Conservation (phyloP, 2,329 filamentous ascomycete genomes). For the Fusarium sp. region DNA sequence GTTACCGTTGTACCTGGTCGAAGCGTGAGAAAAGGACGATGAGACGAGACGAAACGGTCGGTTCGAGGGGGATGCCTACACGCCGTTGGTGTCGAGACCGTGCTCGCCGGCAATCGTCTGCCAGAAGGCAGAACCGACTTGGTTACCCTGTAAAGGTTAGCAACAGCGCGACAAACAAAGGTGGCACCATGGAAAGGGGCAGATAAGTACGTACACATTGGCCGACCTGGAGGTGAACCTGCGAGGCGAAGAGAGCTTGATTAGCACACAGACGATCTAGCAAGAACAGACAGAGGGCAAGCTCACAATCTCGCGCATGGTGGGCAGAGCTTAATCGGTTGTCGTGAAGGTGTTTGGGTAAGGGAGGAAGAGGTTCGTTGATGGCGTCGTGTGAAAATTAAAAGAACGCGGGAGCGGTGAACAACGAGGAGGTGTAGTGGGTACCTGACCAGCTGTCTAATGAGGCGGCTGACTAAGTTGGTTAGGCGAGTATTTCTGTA, state of each 20-base stretch:
- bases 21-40: neutral
- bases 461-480: neutral
- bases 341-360: neutral
- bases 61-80: neutral
- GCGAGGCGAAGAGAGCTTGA: neutral
- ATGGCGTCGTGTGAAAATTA: neutral
- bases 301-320: neutral
- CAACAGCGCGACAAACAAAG: neutral
- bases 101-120: neutral
- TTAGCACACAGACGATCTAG: neutral
- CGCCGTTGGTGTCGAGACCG: neutral
- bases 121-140: conserved; percentile 1
- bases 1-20: neutral
- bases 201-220: neutral
- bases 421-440: neutral
- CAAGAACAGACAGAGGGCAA: neutral
- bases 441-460: neutral
- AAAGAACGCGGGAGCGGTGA: neutral
- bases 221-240: neutral
- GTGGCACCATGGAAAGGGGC: neutral
- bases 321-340: neutral
- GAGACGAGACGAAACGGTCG: neutral
- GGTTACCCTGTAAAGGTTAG: neutral
- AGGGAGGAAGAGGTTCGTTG: neutral
- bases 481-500: neutral